These are phyloP conservation scores for Alternaria ethzedia DNA, from an alignment of 2,329 filamentous ascomycete genomes.

Conservation along the genomic window DNA sequence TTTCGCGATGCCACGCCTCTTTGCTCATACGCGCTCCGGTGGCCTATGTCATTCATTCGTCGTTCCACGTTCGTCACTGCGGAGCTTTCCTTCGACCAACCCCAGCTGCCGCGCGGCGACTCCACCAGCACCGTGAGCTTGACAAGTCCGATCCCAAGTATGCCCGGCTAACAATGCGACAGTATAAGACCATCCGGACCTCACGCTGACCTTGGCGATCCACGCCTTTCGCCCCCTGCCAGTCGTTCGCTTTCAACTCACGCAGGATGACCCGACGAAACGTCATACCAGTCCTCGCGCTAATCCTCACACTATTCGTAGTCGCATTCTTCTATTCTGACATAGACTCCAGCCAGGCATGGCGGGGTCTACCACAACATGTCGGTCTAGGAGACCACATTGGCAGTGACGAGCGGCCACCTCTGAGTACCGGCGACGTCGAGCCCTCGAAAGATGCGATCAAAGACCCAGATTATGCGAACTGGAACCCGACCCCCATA, in stretches of 20 bases:
- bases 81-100: slow-evolving; percentile 1
- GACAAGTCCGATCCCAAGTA: not conserved
- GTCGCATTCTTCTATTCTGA: slow-evolving; percentile 51
- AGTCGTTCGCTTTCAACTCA: slow-evolving; percentile 1
- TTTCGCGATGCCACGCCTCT: not conserved
- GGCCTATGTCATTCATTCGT: not conserved
- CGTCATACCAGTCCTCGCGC: slow-evolving; percentile 39
- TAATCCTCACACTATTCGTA: slow-evolving; percentile 38
- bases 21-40: not conserved
- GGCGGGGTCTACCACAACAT: slow-evolving; percentile 49
- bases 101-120: slow-evolving; percentile 19
- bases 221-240: not conserved
- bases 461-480: slow-evolving; percentile 41
- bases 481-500: slow-evolving; percentile 47
- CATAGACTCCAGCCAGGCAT: slow-evolving; percentile 40
- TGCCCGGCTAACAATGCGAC: slow-evolving; percentile 5
- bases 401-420: slow-evolving; percentile 17
- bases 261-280: slow-evolving; percentile 38
- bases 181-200: not conserved
- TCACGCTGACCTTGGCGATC: not conserved
- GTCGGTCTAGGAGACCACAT: slow-evolving; percentile 50
- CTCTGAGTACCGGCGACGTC: slow-evolving; percentile 9
- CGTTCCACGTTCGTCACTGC: not conserved
- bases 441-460: slow-evolving; percentile 10
- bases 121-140: slow-evolving; percentile 16